Conservation (phyloP, 2,329 filamentous ascomycete genomes). For the Allantophomopsis cytisporea region DNA sequence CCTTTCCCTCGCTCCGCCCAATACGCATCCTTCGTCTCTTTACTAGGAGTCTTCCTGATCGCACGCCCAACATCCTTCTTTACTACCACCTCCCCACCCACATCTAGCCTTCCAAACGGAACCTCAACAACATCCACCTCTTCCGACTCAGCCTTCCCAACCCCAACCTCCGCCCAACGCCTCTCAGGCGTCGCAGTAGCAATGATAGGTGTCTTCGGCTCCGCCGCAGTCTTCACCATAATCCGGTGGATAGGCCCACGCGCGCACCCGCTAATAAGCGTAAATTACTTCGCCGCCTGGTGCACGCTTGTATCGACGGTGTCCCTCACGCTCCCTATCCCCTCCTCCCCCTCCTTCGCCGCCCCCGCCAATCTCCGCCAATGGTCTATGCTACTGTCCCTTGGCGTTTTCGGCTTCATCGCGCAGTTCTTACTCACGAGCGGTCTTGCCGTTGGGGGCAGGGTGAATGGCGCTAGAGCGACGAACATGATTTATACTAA, state of each 20-base stretch:
- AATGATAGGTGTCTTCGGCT: conserved; percentile 65
- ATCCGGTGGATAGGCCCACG: conserved; percentile 74
- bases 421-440: conserved; percentile 80
- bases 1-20: conserved; percentile 69
- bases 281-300: conserved; percentile 69
- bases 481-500: conserved; percentile 58
- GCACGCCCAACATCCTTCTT: conserved; percentile 38
- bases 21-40: conserved; percentile 59
- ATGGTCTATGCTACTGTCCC: conserved; percentile 53
- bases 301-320: conserved; percentile 53
- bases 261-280: conserved; percentile 69
- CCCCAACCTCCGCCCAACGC: conserved; percentile 21
- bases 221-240: conserved; percentile 58
- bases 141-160: conserved; percentile 4
- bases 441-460: conserved; percentile 35
- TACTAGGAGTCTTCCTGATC: conserved; percentile 72
- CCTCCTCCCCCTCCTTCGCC: conserved; percentile 24
- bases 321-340: conserved; percentile 39
- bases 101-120: neutral
- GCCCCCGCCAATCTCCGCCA: conserved; percentile 23
- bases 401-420: conserved; percentile 64
- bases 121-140: too few relatives aligned
- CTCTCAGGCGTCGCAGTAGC: conserved; percentile 57
- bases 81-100: conserved; percentile 3
- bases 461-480: conserved; percentile 25